Conservation (phyloP, 345 rosid genomes). For the Atalantia buxifolia region DNA sequence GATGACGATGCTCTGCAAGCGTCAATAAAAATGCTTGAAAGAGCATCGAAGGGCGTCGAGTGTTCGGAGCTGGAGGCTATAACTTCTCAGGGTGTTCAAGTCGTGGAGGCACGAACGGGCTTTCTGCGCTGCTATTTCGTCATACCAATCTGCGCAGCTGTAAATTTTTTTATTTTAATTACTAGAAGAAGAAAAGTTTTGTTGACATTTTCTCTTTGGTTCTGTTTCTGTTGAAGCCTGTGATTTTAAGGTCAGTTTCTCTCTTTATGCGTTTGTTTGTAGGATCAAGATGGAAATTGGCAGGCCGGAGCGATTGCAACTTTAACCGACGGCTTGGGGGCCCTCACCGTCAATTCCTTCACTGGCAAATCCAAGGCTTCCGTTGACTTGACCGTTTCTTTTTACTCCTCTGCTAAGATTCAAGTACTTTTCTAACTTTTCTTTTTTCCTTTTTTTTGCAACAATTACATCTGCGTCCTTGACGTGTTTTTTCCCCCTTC, state of each 20-base stretch:
- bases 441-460: no score
- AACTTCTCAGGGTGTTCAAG: conserved; percentile 17
- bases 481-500: no score
- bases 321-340: conserved; percentile 47
- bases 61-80: conserved; percentile 11
- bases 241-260: no score
- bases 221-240: no score
- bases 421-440: conserved; percentile 20
- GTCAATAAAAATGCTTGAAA: conserved; percentile 15
- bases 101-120: conserved; percentile 25
- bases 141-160: conserved; percentile 26
- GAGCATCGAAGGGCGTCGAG: conserved; percentile 10
- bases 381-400: conserved; percentile 47
- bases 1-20: not conserved
- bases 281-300: conserved; percentile 52
- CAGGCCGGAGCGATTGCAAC: conserved; percentile 52
- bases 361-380: conserved; percentile 31
- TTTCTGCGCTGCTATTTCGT: conserved; percentile 34
- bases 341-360: conserved; percentile 32
- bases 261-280: not conserved
- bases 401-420: conserved; percentile 43
- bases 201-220: no score
- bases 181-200: no score
- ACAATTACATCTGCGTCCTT: no score
- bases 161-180: not conserved